Evolutionary conservation across 257 asterid genomes (phyloP).

Genomic region (Nicotiana knightiana): DNA sequence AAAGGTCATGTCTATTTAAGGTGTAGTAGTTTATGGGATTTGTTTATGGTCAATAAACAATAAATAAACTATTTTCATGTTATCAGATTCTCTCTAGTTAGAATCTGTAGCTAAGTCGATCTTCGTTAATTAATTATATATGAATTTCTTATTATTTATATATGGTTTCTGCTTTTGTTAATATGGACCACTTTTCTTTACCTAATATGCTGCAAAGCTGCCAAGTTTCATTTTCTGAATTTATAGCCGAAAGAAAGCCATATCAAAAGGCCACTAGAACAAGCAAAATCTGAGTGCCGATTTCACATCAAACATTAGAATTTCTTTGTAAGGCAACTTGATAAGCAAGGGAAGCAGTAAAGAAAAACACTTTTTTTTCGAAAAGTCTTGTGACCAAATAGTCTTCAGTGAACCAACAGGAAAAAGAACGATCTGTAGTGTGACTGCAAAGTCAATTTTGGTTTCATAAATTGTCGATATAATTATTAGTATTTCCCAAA

Average conservation of each 20-base stretch:
- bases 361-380: neutral
- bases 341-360: slow-evolving; percentile 10
- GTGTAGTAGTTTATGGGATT: slow-evolving; percentile 16
- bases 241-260: slow-evolving; percentile 9
- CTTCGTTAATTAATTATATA: slow-evolving; percentile 5
- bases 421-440: neutral
- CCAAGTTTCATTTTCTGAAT: neutral
- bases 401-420: neutral
- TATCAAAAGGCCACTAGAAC: slow-evolving; percentile 10
- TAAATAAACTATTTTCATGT: slow-evolving; percentile 16
- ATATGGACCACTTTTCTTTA: neutral
- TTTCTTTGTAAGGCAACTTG: slow-evolving; percentile 19
- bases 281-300: neutral
- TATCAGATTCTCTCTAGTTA: slow-evolving; percentile 29
- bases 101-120: slow-evolving; percentile 15
- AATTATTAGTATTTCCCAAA: neutral
- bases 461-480: neutral
- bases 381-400: neutral
- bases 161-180: neutral
- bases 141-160: slow-evolving; percentile 17
- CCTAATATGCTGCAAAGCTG: slow-evolving; percentile 13
- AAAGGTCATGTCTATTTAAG: neutral
- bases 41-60: slow-evolving; percentile 18
- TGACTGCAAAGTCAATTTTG: neutral
- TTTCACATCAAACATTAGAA: neutral